Conservation (phyloP, 177 flowering plant species). For the Vitis hybrid region DNA sequence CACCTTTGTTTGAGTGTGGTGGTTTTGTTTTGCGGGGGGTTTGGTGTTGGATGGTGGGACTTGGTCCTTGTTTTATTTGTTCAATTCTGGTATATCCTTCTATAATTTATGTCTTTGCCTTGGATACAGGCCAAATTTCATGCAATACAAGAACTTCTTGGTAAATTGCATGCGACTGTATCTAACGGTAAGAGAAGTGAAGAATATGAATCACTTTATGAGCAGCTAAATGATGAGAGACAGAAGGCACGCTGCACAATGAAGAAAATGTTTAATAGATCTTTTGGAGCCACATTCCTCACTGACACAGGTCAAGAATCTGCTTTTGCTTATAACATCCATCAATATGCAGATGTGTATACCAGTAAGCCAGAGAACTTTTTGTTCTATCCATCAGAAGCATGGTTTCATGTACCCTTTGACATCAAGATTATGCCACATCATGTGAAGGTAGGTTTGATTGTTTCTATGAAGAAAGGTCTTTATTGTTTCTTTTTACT, state of each 20-base stretch:
- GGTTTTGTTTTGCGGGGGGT: no score
- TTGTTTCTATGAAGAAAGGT: background rate
- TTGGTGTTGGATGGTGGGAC: background rate
- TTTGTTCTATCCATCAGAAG: constrained; percentile 70
- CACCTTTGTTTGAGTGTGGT: no score
- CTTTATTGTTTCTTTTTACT: no score
- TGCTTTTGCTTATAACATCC: constrained; percentile 89
- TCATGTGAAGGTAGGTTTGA: constrained; percentile 75
- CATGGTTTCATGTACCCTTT: constrained; percentile 91
- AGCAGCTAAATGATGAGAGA: constrained; percentile 76
- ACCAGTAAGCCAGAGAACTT: constrained; percentile 96
- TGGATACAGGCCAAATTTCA: constrained; percentile 83
- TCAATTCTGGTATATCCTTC: background rate
- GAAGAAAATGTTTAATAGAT: constrained; percentile 84
- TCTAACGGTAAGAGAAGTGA: constrained; percentile 35
- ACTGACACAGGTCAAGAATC: constrained; percentile 96
- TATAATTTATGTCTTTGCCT: background rate
- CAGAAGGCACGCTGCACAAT: constrained; percentile 60
- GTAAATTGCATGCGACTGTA: constrained; percentile 64
- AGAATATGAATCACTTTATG: constrained; percentile 50
- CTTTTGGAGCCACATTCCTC: constrained; percentile 94
- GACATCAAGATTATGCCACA: constrained; percentile 98
- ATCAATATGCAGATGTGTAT: constrained; percentile 93
- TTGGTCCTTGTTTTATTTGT: background rate
- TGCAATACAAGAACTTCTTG: constrained; percentile 86